phyloP scores from a whole-genome alignment of 352 stramenopile species.

The Pseudoperonospora humuli region DNA sequence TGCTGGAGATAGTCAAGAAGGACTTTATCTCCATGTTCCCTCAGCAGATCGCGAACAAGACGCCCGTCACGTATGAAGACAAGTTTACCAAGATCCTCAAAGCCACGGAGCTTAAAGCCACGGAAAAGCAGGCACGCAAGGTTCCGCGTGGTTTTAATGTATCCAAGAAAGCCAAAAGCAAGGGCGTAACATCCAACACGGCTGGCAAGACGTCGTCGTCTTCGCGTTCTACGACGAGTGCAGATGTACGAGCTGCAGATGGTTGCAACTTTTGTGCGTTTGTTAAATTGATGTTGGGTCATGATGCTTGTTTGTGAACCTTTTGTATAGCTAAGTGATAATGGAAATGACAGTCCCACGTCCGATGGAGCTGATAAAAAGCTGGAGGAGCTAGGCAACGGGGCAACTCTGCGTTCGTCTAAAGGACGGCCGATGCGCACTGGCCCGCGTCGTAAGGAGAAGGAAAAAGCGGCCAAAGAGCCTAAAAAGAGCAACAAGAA shows the following conservation, averaged over 20 bases:
- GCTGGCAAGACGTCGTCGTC: constrained; percentile 36
- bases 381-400: constrained; percentile 49
- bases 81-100: constrained; percentile 80
- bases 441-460: constrained; percentile 50
- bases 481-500: constrained; percentile 69
- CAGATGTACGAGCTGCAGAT: constrained; percentile 19
- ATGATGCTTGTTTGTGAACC: constrained; percentile 2
- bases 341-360: constrained; percentile 42
- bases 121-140: constrained; percentile 49
- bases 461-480: constrained; percentile 39
- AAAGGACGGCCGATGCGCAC: constrained; percentile 57
- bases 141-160: constrained; percentile 53
- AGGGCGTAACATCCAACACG: constrained; percentile 40
- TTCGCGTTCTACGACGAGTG: constrained; percentile 28
- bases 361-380: constrained; percentile 45
- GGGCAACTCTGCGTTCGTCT: constrained; percentile 31
- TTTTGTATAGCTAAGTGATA: constrained; percentile 47
- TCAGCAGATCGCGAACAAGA: constrained; percentile 63
- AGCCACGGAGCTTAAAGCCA: constrained; percentile 58
- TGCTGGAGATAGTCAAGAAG: constrained; percentile 84
- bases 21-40: constrained; percentile 72
- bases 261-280: constrained; percentile 1
- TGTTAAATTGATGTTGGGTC: constrained; percentile 1
- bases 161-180: constrained; percentile 61
- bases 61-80: constrained; percentile 69